Evolutionary conservation across 805 yeast species (phyloP).

Genomic region (Clavispora fructus): DNA sequence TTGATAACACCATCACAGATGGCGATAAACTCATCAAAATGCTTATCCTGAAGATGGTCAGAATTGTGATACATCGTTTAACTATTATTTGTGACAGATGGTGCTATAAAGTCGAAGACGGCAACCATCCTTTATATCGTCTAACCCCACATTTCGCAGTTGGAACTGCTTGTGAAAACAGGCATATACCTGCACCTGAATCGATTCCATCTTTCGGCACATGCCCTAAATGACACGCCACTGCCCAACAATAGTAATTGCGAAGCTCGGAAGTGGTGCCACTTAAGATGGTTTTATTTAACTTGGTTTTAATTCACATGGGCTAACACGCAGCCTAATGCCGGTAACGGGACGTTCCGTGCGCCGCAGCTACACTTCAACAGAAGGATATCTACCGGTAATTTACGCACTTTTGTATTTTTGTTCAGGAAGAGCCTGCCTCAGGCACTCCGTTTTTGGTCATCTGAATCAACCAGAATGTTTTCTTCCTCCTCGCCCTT

Average conservation of each 20-base stretch:
- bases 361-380: no score
- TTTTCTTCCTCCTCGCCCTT: not conserved
- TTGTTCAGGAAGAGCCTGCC: not conserved
- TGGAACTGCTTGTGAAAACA: slow-evolving; percentile 1
- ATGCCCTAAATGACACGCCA: not conserved
- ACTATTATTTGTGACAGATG: no score
- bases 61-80: not conserved
- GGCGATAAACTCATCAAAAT: slow-evolving; percentile 23
- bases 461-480: not conserved
- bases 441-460: not conserved
- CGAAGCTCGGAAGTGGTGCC: not conserved
- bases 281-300: no score
- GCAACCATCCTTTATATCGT: not conserved
- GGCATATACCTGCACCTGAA: not conserved
- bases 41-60: slow-evolving; percentile 15
- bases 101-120: no score
- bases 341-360: no score
- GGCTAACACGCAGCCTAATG: no score
- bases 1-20: slow-evolving; percentile 33
- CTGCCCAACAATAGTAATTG: not conserved
- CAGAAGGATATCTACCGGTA: not conserved
- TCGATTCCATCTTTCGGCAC: not conserved
- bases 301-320: no score
- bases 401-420: not conserved
- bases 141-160: slow-evolving; percentile 3